phyloP scores from a whole-genome alignment of 495 filamentous ascomycete genomes.

The Annulohypoxylon stygium region DNA sequence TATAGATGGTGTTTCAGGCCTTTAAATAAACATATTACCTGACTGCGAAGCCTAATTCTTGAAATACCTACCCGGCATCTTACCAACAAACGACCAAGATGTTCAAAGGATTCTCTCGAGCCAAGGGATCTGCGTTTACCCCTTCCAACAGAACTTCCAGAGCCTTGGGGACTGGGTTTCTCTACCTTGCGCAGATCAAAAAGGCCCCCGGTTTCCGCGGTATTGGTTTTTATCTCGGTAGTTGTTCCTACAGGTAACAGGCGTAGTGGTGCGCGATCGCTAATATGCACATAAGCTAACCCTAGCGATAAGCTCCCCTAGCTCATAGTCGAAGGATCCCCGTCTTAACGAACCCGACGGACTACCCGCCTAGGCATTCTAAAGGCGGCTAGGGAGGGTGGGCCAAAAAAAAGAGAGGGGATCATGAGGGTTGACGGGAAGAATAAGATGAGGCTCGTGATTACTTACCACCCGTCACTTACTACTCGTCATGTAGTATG shows the following conservation, averaged over 20 bases:
- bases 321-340: neutral
- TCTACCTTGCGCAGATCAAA: conserved; percentile 2
- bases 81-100: neutral
- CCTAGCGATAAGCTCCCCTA: neutral
- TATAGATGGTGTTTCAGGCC: neutral
- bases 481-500: neutral
- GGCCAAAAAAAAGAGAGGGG: neutral
- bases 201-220: neutral
- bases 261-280: neutral
- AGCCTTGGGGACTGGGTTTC: neutral
- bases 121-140: neutral
- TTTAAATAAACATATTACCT: conserved; percentile 6
- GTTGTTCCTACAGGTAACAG: conserved; percentile 5
- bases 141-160: neutral
- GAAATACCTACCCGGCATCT: neutral
- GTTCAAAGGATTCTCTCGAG: neutral
- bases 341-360: neutral
- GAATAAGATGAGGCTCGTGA: neutral
- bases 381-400: neutral
- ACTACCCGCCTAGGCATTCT: neutral
- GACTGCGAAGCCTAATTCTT: neutral
- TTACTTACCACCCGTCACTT: neutral
- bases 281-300: conserved; percentile 2
- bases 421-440: neutral
- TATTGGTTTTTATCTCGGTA: neutral